A percentile compares a stretch with the other conserved stretches of the same genome.
Evolutionary conservation across 306 rosid genomes (phyloP).

Genomic region (Vigna mungo): DNA sequence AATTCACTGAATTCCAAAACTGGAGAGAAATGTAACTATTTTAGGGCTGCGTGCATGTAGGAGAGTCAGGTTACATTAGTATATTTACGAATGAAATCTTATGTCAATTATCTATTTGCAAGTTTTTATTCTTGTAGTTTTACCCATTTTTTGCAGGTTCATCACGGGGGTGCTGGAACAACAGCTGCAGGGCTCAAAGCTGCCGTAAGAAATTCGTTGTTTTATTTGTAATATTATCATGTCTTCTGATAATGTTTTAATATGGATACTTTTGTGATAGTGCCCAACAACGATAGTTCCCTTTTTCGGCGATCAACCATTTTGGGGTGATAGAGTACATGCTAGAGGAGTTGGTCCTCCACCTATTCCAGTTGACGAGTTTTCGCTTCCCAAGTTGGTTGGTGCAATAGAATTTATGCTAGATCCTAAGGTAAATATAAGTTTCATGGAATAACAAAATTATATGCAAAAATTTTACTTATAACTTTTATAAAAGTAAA

Average conservation of each 20-base stretch:
- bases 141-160: slow-evolving; percentile 65
- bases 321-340: slow-evolving; percentile 98
- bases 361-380: slow-evolving; percentile 93
- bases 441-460: slow-evolving; percentile 5
- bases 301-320: slow-evolving; percentile 97
- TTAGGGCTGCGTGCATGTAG: too few relatives aligned
- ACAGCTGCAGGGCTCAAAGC: slow-evolving; percentile 99
- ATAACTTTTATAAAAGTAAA: background rate
- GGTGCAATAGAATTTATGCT: slow-evolving; percentile 82
- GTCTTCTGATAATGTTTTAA: slow-evolving; percentile 31
- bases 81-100: background rate
- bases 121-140: slow-evolving; percentile 40
- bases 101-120: slow-evolving; percentile 13
- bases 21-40: too few relatives aligned
- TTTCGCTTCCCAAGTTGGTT: slow-evolving; percentile 83
- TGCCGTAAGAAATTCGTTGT: slow-evolving; percentile 66
- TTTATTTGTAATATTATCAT: slow-evolving; percentile 12
- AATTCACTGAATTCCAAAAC: too few relatives aligned
- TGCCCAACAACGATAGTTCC: slow-evolving; percentile 97
- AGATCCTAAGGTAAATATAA: slow-evolving; percentile 76
- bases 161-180: slow-evolving; percentile 99
- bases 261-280: slow-evolving; percentile 48
- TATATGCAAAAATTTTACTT: background rate
- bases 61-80: too few relatives aligned
- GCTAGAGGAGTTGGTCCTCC: slow-evolving; percentile 95